These are phyloP conservation scores for Vitis rupestris DNA, from an alignment of 164 flowering plant species.

Conservation along the genomic window DNA sequence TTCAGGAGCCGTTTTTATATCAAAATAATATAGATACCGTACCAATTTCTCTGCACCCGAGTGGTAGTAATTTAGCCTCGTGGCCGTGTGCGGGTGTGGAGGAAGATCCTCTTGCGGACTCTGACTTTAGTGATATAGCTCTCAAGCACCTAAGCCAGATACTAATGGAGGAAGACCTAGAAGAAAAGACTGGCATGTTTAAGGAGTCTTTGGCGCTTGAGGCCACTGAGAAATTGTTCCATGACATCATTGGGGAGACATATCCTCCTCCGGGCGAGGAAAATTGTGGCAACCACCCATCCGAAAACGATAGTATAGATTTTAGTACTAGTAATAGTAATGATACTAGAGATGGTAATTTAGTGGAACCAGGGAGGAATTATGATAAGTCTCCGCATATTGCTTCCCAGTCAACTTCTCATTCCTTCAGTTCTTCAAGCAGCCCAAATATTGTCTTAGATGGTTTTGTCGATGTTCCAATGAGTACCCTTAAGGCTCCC, in stretches of 20 bases:
- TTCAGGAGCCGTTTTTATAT: too few relatives aligned
- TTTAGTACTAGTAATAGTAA: too few relatives aligned
- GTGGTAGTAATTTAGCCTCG: too few relatives aligned
- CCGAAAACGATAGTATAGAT: too few relatives aligned
- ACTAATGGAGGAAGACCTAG: conserved; percentile 19
- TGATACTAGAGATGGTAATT: too few relatives aligned
- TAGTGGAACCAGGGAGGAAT: too few relatives aligned
- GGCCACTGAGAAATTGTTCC: background rate
- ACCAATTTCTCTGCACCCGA: too few relatives aligned
- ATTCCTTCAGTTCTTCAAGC: background rate
- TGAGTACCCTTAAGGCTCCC: conserved; percentile 10
- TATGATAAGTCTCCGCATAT: too few relatives aligned
- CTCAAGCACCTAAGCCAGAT: conserved; percentile 13
- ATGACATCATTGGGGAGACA: background rate
- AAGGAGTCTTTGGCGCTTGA: background rate
- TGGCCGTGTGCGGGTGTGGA: too few relatives aligned
- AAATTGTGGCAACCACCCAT: too few relatives aligned
- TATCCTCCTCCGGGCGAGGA: background rate
- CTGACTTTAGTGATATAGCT: conserved; percentile 12
- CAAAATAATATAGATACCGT: too few relatives aligned
- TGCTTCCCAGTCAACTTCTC: background rate
- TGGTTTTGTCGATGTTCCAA: conserved; percentile 10
- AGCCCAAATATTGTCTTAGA: conserved; percentile 4
- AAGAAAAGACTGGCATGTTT: background rate
- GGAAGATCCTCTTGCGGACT: background rate